Evolutionary conservation across 2,329 filamentous ascomycete genomes (phyloP).

Genomic region (Hortaea werneckii): DNA sequence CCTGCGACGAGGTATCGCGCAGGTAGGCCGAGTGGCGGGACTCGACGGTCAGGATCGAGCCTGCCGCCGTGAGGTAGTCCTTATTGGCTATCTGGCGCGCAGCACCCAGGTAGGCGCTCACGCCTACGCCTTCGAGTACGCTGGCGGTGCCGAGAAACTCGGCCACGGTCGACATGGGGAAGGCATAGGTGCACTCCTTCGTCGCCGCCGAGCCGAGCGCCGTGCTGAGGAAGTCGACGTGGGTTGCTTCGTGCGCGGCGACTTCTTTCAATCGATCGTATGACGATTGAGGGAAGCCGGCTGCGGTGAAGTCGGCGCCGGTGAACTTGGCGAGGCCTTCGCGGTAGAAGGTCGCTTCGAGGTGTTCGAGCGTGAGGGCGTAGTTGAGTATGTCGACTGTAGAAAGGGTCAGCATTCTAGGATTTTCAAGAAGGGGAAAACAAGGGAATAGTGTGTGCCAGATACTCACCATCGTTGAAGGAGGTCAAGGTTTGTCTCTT

Average conservation of each 20-base stretch:
- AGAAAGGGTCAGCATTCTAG: background rate
- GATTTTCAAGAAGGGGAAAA: too few species aligned
- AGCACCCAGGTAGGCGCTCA: constrained; percentile 52
- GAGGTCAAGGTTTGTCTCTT: too few species aligned
- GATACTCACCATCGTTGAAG: too few species aligned
- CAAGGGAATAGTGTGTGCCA: too few species aligned
- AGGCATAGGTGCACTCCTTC: constrained; percentile 46
- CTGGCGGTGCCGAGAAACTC: constrained; percentile 44
- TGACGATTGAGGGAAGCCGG: constrained; percentile 41
- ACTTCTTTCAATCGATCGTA: constrained; percentile 51
- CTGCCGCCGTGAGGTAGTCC: constrained; percentile 50
- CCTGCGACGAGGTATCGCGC: constrained; percentile 21
- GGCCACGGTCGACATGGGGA: constrained; percentile 27
- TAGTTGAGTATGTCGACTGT: constrained; percentile 31
- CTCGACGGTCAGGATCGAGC: constrained; percentile 54
- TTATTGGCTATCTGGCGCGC: constrained; percentile 48
- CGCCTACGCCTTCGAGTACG: constrained; percentile 49
- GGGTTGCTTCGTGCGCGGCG: constrained; percentile 46
- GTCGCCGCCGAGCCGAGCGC: constrained; percentile 39
- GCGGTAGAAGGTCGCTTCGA: constrained; percentile 53
- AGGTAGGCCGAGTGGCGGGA: constrained; percentile 55
- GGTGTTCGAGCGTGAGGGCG: constrained; percentile 35
- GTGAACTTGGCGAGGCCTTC: constrained; percentile 50
- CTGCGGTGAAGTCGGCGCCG: constrained; percentile 41
- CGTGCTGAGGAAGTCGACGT: constrained; percentile 47